Conservation (phyloP, 257 asterid species). For the Leptodermis oblonga region DNA sequence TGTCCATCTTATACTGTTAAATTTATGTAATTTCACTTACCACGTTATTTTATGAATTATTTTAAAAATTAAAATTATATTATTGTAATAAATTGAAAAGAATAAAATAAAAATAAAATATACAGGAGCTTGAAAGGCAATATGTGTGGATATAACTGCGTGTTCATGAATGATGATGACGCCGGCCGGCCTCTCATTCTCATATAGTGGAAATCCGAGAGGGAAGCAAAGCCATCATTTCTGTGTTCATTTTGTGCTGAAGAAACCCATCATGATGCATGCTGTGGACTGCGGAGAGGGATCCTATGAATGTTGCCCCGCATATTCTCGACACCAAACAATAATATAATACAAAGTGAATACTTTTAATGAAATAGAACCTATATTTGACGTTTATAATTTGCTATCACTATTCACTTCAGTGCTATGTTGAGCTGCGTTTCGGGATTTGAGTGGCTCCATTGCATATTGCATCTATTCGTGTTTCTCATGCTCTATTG, state of each 20-base stretch:
- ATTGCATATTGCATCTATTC: neutral
- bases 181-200: too few relatives aligned
- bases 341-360: too few relatives aligned
- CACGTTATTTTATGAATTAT: neutral
- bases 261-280: neutral
- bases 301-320: slow-evolving; percentile 9
- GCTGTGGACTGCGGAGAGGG: slow-evolving; percentile 6
- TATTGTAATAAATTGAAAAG: neutral
- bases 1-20: too few relatives aligned
- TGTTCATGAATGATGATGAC: too few relatives aligned
- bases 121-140: too few relatives aligned
- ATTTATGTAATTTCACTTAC: too few relatives aligned
- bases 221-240: neutral
- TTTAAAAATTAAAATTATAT: too few relatives aligned
- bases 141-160: too few relatives aligned
- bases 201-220: slow-evolving; percentile 3
- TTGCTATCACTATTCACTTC: too few relatives aligned
- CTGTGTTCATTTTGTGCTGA: neutral
- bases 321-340: neutral
- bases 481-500: neutral
- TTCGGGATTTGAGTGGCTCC: neutral
- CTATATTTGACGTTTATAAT: neutral
- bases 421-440: neutral
- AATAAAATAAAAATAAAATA: neutral
- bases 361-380: too few relatives aligned